A percentile compares a stretch with the other conserved stretches of the same genome.
These are phyloP conservation scores for Dictyophora rubrovolvata DNA, from an alignment of 768 basidiomycete genomes.

Conservation along the genomic window DNA sequence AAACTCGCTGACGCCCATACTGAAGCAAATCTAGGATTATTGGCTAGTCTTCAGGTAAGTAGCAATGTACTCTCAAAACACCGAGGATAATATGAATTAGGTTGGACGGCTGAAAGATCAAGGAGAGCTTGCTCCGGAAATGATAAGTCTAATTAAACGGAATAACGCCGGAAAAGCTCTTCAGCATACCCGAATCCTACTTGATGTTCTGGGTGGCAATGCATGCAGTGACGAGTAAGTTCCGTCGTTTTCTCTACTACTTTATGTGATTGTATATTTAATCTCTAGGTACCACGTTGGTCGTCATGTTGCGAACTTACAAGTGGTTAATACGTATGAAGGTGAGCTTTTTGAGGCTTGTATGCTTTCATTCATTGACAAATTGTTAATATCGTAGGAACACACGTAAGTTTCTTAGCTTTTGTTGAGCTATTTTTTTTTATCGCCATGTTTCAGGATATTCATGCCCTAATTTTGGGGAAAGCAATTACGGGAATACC, in stretches of 20 bases:
- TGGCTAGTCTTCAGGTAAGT: conserved; percentile 59
- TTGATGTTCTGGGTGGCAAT: conserved; percentile 93
- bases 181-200: conserved; percentile 63
- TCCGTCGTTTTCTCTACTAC: background rate
- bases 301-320: conserved; percentile 89
- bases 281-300: conserved; percentile 74
- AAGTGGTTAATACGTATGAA: conserved; percentile 96
- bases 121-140: conserved; percentile 68
- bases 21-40: conserved; percentile 69
- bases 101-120: conserved; percentile 77
- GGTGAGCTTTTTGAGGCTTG: conserved; percentile 29
- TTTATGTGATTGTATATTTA: background rate
- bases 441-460: conserved; percentile 41
- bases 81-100: background rate
- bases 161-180: conserved; percentile 95
- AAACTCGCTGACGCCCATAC: conserved; percentile 92
- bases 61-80: conserved; percentile 10
- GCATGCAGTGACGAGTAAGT: conserved; percentile 86
- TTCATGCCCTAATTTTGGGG: conserved; percentile 86
- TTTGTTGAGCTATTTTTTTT: background rate
- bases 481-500: conserved; percentile 85
- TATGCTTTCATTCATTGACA: background rate
- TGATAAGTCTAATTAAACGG: conserved; percentile 90
- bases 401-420: conserved; percentile 42
- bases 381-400: conserved; percentile 14